Conservation (phyloP, 805 yeast genomes). For the Hanseniaspora meyeri region DNA sequence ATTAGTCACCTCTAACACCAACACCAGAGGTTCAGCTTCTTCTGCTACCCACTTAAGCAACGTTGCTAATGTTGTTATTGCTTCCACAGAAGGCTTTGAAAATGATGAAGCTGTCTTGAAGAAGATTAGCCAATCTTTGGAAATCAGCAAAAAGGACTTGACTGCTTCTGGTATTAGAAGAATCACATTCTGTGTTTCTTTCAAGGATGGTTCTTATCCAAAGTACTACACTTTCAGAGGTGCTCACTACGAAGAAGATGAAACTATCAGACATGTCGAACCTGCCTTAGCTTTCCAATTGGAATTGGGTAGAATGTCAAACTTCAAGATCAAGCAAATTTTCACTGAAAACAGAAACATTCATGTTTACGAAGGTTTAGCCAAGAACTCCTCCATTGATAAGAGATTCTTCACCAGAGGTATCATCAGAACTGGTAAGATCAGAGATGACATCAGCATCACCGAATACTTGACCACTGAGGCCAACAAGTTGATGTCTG, state of each 20-base stretch:
- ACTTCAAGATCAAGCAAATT: constrained; percentile 88
- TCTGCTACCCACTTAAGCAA: constrained; percentile 46
- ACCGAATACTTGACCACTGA: constrained; percentile 92
- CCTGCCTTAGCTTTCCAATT: constrained; percentile 97
- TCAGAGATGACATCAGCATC: constrained; percentile 83
- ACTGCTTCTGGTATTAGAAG: constrained; percentile 71
- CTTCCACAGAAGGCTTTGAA: constrained; percentile 59
- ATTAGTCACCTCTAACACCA: constrained; percentile 39
- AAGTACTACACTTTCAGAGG: constrained; percentile 92
- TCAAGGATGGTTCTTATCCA: constrained; percentile 77
- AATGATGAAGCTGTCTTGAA: constrained; percentile 56
- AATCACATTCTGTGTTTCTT: constrained; percentile 80
- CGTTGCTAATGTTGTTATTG: constrained; percentile 70
- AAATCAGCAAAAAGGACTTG: constrained; percentile 59
- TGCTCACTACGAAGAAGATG: constrained; percentile 73
- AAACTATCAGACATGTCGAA: constrained; percentile 91
- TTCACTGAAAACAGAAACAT: constrained; percentile 94
- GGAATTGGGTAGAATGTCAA: constrained; percentile 85
- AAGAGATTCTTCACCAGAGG: constrained; percentile 95
- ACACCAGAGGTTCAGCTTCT: constrained; percentile 39
- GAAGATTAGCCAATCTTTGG: constrained; percentile 52
- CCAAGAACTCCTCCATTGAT: constrained; percentile 85
- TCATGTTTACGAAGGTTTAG: constrained; percentile 93
- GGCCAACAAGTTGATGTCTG: constrained; percentile 91
- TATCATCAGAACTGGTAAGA: constrained; percentile 88